Evolutionary conservation across 2,329 filamentous ascomycete genomes (phyloP), one percentile per base, ranked within the genome.

Genomic region (Ophiostoma sp.): DNA sequence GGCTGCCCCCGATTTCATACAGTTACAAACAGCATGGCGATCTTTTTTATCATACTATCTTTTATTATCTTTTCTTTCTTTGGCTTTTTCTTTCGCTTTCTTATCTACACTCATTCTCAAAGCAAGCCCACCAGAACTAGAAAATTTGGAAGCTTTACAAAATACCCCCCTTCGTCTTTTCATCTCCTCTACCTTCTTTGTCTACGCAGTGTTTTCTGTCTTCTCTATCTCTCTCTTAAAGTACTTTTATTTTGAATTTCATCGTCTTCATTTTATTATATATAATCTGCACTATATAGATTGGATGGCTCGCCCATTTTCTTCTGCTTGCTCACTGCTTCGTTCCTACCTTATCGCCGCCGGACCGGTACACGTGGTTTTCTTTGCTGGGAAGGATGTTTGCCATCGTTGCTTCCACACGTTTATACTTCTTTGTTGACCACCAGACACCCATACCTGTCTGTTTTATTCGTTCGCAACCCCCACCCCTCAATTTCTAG

Each of bases 1-100:
- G 70, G 57, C 28, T 15, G 55, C 28, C 11, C 31, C 55, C 11
- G 33, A 33, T 57, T 68, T 59, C 33, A 57, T 57, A 50, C 36
- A 66, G 39, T 48, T 74, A 50, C 59, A 57, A 70, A 59, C 64
- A 74, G 70, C 73, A 72, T 74, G 73, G 70, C 70, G 48, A 33
- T 72, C 55, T 55, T 69, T 63, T 71, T 57, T 36, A 71, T 48
- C n/a, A 55, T 66, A 66, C 61, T 45, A 71, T 69, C 39, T 72
- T 36, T 73, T 75, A 71, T 36, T 36, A 25, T 15, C 50, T 64
- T 50, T 70, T 71, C 52, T 39, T 69, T 68, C 50, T 25, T 39
- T 55, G 42, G 17, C 59, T 48, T 63, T 59, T 70, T 33, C 45
- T 59, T 36, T 33, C 45, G 45, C 59, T 63, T 33, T 73, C 45